Evolutionary conservation across 306 rosid genomes (phyloP), one percentile per base, ranked within the genome.

Genomic region (Lathyrus sativus): DNA sequence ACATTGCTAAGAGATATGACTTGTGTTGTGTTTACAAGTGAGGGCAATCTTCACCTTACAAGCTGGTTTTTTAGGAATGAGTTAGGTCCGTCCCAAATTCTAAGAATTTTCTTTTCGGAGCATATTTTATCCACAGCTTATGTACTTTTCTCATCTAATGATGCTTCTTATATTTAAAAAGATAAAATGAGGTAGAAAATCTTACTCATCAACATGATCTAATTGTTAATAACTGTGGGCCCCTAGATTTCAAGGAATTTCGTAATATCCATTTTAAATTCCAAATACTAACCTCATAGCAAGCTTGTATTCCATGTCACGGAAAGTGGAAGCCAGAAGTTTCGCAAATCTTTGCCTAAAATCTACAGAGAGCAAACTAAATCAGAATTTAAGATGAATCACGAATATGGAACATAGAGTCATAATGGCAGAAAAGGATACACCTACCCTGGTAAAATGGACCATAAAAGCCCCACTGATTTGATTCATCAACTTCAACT

Each of bases 381-480:
- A 64, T 81, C 75, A 71, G 71, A 48, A 33, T 48, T 17, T 41
- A 49, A 57, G 59, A 58, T 15, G 51, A 57, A 65, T 65, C 14
- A 46, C 17, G 12, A 11, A 48, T 45, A 65, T 46, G 48, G 71
- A 65, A 29, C 5, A 4, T 29, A n/a, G n/a, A n/a, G n/a, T 48
- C 68, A 67, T 42, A 46, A 73, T 13, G 57, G 56, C 72, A 53
- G 35, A 71, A 73, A 56, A 64, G 59, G 60, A 59, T 17, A 70
- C 50, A 64, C 80, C 55, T 62, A 90, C 96, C 96, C 68, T 80
- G 82, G 85, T 88, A 90, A 78, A 88, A 93, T 62, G 90, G 95
- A 74, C 73, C 71, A 71, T 85, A 89, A 82, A 87, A 87, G 14
- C 96, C 91, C 80, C 69, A 82, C 39, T 79, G 70, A 75, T 78